phyloP scores from a whole-genome alignment of 2,329 filamentous ascomycete genomes.

The Alternaria gansuensis region DNA sequence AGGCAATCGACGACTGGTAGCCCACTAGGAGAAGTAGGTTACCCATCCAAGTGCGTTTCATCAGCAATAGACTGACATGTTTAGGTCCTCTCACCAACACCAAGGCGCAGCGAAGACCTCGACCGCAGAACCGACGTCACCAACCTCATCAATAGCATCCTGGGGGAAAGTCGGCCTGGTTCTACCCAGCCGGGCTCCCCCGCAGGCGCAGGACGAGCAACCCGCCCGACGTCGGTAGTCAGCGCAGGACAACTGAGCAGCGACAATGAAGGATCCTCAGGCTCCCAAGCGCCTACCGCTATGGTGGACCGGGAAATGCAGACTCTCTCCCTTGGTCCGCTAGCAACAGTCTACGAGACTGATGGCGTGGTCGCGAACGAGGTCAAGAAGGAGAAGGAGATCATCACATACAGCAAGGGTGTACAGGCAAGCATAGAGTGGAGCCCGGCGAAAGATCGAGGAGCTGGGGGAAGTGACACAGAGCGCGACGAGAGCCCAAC shows the following conservation, averaged over 20 bases:
- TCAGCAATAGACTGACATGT: slow-evolving; percentile 20
- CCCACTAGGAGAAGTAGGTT: slow-evolving; percentile 72
- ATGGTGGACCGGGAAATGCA: slow-evolving; percentile 64
- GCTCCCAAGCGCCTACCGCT: slow-evolving; percentile 28
- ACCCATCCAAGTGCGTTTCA: slow-evolving; percentile 1
- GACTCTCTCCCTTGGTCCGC: slow-evolving; percentile 75
- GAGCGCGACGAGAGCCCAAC: slow-evolving; percentile 69
- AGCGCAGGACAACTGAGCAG: slow-evolving; percentile 83
- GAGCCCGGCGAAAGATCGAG: slow-evolving; percentile 63
- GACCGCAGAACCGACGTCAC: slow-evolving; percentile 75
- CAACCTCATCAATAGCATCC: slow-evolving; percentile 81
- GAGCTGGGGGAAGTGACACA: slow-evolving; percentile 63
- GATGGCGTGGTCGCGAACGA: slow-evolving; percentile 78
- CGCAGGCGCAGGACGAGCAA: slow-evolving; percentile 61
- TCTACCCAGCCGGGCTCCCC: slow-evolving; percentile 68
- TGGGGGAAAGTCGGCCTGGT: slow-evolving; percentile 77
- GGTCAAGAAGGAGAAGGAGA: slow-evolving; percentile 70
- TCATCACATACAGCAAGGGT: slow-evolving; percentile 96
- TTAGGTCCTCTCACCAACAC: slow-evolving; percentile 73
- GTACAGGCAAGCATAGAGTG: slow-evolving; percentile 89
- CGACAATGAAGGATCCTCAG: slow-evolving; percentile 60
- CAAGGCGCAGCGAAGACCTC: slow-evolving; percentile 70
- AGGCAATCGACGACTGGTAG: slow-evolving; percentile 70
- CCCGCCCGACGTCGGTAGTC: slow-evolving; percentile 85
- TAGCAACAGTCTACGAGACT: slow-evolving; percentile 82